These are phyloP conservation scores for Penicillium paxilli DNA, from an alignment of 495 filamentous ascomycete genomes.

Conservation along the genomic window DNA sequence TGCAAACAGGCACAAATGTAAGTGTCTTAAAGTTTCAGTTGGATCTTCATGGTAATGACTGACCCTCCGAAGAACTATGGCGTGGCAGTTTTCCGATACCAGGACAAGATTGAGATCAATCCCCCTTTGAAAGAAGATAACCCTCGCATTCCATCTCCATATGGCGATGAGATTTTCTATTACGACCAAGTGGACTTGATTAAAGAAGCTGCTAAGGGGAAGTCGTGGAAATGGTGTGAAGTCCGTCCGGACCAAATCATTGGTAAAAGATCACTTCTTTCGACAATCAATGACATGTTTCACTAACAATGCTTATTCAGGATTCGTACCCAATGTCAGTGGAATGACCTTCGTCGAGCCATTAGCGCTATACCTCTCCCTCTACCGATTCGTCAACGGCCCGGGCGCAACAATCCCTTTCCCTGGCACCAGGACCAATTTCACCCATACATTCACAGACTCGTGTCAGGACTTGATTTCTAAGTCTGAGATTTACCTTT, in stretches of 20 bases:
- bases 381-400: conserved; percentile 34
- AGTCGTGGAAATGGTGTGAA: conserved; percentile 44
- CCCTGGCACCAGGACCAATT: conserved; percentile 29
- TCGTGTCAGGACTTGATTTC: conserved; percentile 44
- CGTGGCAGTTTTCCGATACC: too few species aligned
- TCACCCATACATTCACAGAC: conserved; percentile 27
- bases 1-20: conserved; percentile 45
- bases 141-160: conserved; percentile 43
- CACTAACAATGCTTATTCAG: conserved; percentile 29
- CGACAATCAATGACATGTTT: neutral
- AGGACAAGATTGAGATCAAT: neutral
- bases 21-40: neutral
- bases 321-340: too few species aligned
- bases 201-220: conserved; percentile 29
- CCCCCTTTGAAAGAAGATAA: conserved; percentile 34
- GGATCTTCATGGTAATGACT: too few species aligned
- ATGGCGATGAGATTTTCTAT: conserved; percentile 45
- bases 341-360: too few species aligned
- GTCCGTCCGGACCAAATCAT: conserved; percentile 36
- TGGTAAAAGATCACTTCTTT: too few species aligned
- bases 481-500: conserved; percentile 38
- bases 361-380: conserved; percentile 29
- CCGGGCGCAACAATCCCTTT: conserved; percentile 30
- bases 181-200: conserved; percentile 45
- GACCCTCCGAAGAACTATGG: too few species aligned